Base-by-base conservation (phyloP, 495 filamentous ascomycete species). In the Podospora didyma region DNA sequence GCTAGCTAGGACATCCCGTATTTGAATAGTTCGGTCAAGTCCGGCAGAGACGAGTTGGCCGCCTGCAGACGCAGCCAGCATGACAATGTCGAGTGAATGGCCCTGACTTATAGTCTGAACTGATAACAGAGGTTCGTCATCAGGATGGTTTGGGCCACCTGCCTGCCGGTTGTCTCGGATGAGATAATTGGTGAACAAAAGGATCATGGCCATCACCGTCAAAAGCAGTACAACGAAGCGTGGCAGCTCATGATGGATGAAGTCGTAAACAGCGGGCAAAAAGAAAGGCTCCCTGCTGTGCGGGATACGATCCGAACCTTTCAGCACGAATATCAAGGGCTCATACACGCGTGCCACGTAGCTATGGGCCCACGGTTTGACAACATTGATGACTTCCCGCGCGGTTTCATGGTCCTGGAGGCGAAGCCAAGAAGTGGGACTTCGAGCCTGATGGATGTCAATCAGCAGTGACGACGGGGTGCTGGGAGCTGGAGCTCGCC, bases 401-500 rank as follows among this genome's bases (percentile, higher is more conserved):
- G 85, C 86, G 0, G 87, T 89, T 56, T 88, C 80, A 60, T 88
- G 83, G 56, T 89, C 87, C 70, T 90, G 87, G 57, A 89, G 75
- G 17, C 78, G 75, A 34, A 90, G 73, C 87, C 87, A 90, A 22
- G 86, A 81, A 9, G 79, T 82, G 7, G 86, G 86, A 35, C 83
- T 85, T 41, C 87, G 73, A 9, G 84, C 85, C 61, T 87, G 85
- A 58, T 89, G 82, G 53, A 89, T 78, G 44, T 79, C 75, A 12
- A 72, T 68, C 34, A 79, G 60, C 2, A 72, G 55, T 0, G 75
- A 68, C 39, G 74, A 62, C 61, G 74, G 64, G 2, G 65, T 61
- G 49, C 54, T 54, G n/a, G 51, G 11, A 50, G 54, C 53, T 16
- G 64, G 45, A 53, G 57, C 56, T 41, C 47, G 67, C 45, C 67